Percentiles rank a stretch among this genome's conserved stretches.
These are phyloP conservation scores for Erythrophleum fordii DNA, from an alignment of 306 rosid species.

Conservation along the genomic window DNA sequence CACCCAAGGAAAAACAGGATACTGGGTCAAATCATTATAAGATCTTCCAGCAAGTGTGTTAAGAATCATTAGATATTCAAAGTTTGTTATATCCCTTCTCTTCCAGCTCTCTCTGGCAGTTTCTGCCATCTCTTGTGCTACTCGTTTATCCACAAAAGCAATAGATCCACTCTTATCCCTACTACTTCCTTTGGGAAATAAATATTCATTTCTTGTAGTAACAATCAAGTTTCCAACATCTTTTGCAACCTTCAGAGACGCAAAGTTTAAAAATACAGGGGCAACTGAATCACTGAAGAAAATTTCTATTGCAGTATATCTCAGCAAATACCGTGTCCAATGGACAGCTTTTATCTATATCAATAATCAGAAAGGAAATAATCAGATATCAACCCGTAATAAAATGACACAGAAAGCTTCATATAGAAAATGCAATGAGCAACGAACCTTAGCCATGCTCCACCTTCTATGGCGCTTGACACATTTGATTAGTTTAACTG, in stretches of 20 bases:
- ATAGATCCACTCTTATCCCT: constrained; percentile 81
- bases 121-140: constrained; percentile 91
- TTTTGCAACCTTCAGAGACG: constrained; percentile 87
- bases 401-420: constrained; percentile 13
- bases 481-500: constrained; percentile 64
- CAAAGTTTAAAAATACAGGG: constrained; percentile 86
- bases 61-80: constrained; percentile 92
- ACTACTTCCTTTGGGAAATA: constrained; percentile 82
- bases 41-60: constrained; percentile 97
- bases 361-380: constrained; percentile 35
- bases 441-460: constrained; percentile 84
- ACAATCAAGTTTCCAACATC: constrained; percentile 89
- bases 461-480: constrained; percentile 94
- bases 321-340: constrained; percentile 94
- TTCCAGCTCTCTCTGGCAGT: constrained; percentile 92
- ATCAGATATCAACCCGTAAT: constrained; percentile 25
- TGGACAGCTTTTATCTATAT: constrained; percentile 85
- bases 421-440: constrained; percentile 37
- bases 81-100: constrained; percentile 93
- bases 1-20: constrained; percentile 98
- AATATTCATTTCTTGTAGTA: constrained; percentile 78
- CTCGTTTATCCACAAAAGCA: constrained; percentile 86
- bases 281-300: constrained; percentile 89
- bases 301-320: constrained; percentile 91
- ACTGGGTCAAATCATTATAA: constrained; percentile 93